A percentile compares a stretch with the other conserved stretches of the same genome.
Evolutionary conservation across 352 stramenopile genomes (phyloP).

Genomic region (Pseudoperonospora humuli): DNA sequence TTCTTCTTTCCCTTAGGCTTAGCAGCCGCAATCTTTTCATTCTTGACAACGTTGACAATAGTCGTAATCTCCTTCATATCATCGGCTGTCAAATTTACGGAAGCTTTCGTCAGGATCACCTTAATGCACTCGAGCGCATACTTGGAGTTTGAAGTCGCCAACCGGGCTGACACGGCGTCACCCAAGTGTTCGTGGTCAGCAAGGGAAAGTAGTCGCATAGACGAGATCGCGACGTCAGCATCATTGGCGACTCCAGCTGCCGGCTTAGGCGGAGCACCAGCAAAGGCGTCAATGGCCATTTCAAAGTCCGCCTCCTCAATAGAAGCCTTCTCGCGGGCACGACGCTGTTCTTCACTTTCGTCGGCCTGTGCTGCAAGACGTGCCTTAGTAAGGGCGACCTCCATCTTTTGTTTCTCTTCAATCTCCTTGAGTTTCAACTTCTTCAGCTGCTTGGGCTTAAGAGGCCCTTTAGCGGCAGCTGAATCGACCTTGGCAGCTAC

Average conservation of each 20-base stretch:
- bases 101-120: conserved; percentile 71
- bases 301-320: conserved; percentile 74
- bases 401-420: conserved; percentile 74
- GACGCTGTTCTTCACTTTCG: conserved; percentile 55
- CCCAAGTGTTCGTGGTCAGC: conserved; percentile 70
- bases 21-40: conserved; percentile 75
- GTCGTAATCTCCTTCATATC: conserved; percentile 85
- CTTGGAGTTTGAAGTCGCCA: conserved; percentile 61
- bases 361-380: conserved; percentile 60
- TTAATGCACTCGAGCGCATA: conserved; percentile 77
- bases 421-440: conserved; percentile 83
- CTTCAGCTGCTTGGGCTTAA: conserved; percentile 84
- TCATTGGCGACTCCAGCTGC: conserved; percentile 21
- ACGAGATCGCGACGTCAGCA: conserved; percentile 38
- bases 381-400: conserved; percentile 68
- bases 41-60: conserved; percentile 84
- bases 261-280: conserved; percentile 29
- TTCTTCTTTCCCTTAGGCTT: conserved; percentile 86
- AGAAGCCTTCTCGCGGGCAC: conserved; percentile 45
- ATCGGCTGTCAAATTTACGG: conserved; percentile 67
- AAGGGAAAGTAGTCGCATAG: conserved; percentile 60
- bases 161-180: conserved; percentile 46
- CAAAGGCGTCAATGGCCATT: conserved; percentile 67
- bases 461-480: conserved; percentile 35
- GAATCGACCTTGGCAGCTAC: conserved; percentile 16